phyloP scores from a whole-genome alignment of 2,329 filamentous ascomycete genomes.

The Pseudogymnoascus destructans region DNA sequence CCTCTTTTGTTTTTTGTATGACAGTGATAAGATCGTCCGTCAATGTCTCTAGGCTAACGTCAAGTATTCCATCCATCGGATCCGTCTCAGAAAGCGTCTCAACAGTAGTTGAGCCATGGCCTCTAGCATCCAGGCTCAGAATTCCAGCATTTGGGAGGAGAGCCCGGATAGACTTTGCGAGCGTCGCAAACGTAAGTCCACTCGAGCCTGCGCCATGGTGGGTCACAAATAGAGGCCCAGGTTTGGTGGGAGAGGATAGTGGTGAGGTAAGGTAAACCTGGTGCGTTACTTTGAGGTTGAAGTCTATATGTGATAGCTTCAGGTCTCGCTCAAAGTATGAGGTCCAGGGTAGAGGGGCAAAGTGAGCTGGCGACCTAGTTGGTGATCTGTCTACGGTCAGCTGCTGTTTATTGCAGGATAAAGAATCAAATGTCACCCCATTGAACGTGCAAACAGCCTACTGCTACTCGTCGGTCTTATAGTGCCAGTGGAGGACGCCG shows the following conservation, averaged over 20 bases:
- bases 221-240: slow-evolving; percentile 75
- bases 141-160: slow-evolving; percentile 69
- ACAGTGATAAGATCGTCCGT: slow-evolving; percentile 59
- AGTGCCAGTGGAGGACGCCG: slow-evolving; percentile 88
- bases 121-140: slow-evolving; percentile 72
- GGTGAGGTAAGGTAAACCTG: slow-evolving; percentile 86
- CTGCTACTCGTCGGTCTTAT: slow-evolving; percentile 65
- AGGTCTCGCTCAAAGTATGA: slow-evolving; percentile 85
- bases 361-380: slow-evolving; percentile 24
- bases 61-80: slow-evolving; percentile 32
- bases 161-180: slow-evolving; percentile 64
- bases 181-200: slow-evolving; percentile 77
- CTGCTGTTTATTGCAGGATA: slow-evolving; percentile 5
- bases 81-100: slow-evolving; percentile 21
- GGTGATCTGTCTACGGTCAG: slow-evolving; percentile 18
- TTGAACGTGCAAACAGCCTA: slow-evolving; percentile 58
- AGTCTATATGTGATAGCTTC: slow-evolving; percentile 44
- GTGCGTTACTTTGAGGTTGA: slow-evolving; percentile 42
- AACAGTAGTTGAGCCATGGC: slow-evolving; percentile 63
- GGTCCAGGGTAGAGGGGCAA: slow-evolving; percentile 50
- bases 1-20: slow-evolving; percentile 49
- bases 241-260: slow-evolving; percentile 60
- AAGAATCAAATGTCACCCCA: slow-evolving; percentile 36
- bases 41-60: slow-evolving; percentile 62
- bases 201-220: slow-evolving; percentile 94